These are phyloP conservation scores for Sporisorium graminicola DNA, from an alignment of 1,284 basidiomycete genomes.

Conservation along the genomic window DNA sequence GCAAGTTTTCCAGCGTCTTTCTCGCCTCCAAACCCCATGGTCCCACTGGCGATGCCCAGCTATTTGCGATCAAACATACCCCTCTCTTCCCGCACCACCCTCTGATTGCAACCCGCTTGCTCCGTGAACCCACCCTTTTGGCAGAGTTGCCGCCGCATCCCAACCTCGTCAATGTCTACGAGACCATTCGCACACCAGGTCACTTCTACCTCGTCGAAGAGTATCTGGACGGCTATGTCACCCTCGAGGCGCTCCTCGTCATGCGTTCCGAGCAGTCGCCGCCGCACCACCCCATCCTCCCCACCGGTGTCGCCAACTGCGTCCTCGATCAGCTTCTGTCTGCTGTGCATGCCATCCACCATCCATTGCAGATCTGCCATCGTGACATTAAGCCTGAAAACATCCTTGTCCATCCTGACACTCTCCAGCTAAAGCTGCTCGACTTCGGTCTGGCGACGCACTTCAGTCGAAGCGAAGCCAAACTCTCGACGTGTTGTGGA, in stretches of 20 bases:
- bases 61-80: slow-evolving; percentile 74
- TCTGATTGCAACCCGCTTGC: slow-evolving; percentile 73
- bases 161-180: slow-evolving; percentile 73
- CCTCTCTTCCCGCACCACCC: slow-evolving; percentile 75
- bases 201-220: slow-evolving; percentile 76
- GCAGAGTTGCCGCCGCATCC: slow-evolving; percentile 74
- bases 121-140: slow-evolving; percentile 74
- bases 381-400: slow-evolving; percentile 74
- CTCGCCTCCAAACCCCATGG: slow-evolving; percentile 62
- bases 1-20: slow-evolving; percentile 69
- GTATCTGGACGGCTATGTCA: slow-evolving; percentile 72
- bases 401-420: slow-evolving; percentile 71
- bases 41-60: slow-evolving; percentile 53
- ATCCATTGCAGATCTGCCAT: slow-evolving; percentile 73
- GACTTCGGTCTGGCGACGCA: slow-evolving; percentile 75
- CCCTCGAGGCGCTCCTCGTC: slow-evolving; percentile 66
- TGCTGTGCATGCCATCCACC: slow-evolving; percentile 73
- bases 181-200: slow-evolving; percentile 73
- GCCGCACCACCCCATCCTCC: slow-evolving; percentile 59
- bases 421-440: slow-evolving; percentile 71
- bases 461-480: slow-evolving; percentile 73
- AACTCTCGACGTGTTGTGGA: slow-evolving; percentile 75
- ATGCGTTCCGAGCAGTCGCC: slow-evolving; percentile 44
- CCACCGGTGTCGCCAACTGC: slow-evolving; percentile 64
- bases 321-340: slow-evolving; percentile 74